Percentiles rank a stretch among this genome's conserved stretches.
These are phyloP conservation scores for Gliomastix tumulicola DNA, from an alignment of 2,329 filamentous ascomycete species.

Conservation along the genomic window DNA sequence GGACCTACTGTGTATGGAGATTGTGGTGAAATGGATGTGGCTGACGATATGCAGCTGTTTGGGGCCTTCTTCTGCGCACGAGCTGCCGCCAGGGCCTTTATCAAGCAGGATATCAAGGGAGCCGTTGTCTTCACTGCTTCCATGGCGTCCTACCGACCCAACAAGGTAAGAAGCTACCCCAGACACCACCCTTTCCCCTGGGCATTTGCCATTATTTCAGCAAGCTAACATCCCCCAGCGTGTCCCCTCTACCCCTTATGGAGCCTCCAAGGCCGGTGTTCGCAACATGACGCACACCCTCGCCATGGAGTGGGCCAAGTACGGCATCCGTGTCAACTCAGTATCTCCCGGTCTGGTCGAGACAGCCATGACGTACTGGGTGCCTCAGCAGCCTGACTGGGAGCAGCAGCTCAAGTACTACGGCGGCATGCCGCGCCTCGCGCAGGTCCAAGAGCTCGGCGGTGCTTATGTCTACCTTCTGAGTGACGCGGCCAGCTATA, in stretches of 20 bases:
- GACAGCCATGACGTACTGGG: slow-evolving; percentile 41
- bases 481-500: slow-evolving; percentile 43
- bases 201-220: neutral
- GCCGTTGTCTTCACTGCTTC: slow-evolving; percentile 33
- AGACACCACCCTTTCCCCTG: slow-evolving; percentile 39
- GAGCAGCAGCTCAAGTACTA: slow-evolving; percentile 51
- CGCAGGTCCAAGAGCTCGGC: slow-evolving; percentile 44
- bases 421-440: slow-evolving; percentile 47
- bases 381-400: slow-evolving; percentile 46
- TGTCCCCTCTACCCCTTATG: slow-evolving; percentile 41
- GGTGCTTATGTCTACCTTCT: slow-evolving; percentile 51
- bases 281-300: slow-evolving; percentile 30
- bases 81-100: slow-evolving; percentile 31
- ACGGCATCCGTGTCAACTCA: slow-evolving; percentile 37
- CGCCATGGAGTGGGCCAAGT: slow-evolving; percentile 40
- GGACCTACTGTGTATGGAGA: neutral
- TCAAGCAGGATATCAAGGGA: slow-evolving; percentile 20
- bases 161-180: slow-evolving; percentile 34
- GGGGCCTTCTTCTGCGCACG: slow-evolving; percentile 35
- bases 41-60: slow-evolving; percentile 28
- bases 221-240: slow-evolving; percentile 13
- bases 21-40: neutral
- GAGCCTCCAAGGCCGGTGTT: slow-evolving; percentile 34
- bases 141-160: slow-evolving; percentile 38
- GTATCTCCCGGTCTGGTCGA: slow-evolving; percentile 35